Conservation (phyloP, 1,284 basidiomycete genomes). For the Puccinia triticina region DNA sequence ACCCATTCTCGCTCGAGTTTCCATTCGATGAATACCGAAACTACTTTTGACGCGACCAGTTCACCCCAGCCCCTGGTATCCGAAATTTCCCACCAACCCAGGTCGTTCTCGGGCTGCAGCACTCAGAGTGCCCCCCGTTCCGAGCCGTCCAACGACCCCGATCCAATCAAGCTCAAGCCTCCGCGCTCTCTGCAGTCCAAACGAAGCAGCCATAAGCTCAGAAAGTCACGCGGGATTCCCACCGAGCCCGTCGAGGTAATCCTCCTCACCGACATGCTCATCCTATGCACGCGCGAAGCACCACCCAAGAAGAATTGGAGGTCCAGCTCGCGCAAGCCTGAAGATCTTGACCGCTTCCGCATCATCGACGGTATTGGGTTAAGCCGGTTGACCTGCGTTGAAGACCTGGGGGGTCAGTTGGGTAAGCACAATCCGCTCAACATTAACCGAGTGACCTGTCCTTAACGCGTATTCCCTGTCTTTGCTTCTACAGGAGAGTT, state of each 20-base stretch:
- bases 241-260: slow-evolving; percentile 21
- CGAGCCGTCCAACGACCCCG: neutral
- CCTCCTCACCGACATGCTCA: slow-evolving; percentile 10
- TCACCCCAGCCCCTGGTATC: neutral
- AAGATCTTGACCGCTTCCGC: slow-evolving; percentile 6
- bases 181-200: slow-evolving; percentile 12
- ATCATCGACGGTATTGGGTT: slow-evolving; percentile 1
- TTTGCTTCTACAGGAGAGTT: neutral
- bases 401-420: slow-evolving; percentile 17
- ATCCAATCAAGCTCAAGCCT: neutral
- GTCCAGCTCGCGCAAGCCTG: neutral
- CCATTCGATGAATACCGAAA: slow-evolving; percentile 27
- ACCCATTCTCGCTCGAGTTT: slow-evolving; percentile 13
- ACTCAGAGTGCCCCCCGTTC: neutral
- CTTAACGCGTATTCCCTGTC: neutral
- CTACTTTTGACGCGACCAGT: neutral
- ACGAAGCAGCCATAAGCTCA: slow-evolving; percentile 16
- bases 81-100: neutral
- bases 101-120: slow-evolving; percentile 12
- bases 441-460: neutral
- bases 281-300: slow-evolving; percentile 19
- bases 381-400: neutral
- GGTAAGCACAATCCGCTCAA: neutral
- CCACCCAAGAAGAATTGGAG: slow-evolving; percentile 27
- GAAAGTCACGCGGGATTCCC: neutral